phyloP scores from a whole-genome alignment of 192 early-diverging fungal species.

The Piromyces sp. region DNA sequence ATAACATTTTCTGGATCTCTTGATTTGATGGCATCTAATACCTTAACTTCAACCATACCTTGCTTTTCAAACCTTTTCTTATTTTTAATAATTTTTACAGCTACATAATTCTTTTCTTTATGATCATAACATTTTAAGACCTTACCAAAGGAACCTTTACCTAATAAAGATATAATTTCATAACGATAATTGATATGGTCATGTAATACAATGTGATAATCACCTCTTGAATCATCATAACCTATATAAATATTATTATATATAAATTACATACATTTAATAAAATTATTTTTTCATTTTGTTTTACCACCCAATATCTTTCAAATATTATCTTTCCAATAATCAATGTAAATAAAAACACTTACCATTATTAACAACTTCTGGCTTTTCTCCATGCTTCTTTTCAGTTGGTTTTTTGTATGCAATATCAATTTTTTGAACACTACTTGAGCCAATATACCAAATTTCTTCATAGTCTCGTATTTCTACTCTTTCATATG shows the following conservation, averaged over 20 bases:
- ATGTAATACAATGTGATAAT: slow-evolving; percentile 66
- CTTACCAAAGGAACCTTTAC: slow-evolving; percentile 91
- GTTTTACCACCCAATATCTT: too few relatives aligned
- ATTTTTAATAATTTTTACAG: slow-evolving; percentile 89
- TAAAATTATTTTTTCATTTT: too few relatives aligned
- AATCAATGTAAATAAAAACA: too few relatives aligned
- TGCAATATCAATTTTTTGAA: slow-evolving; percentile 33
- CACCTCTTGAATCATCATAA: slow-evolving; percentile 87
- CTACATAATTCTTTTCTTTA: slow-evolving; percentile 66
- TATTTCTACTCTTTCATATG: slow-evolving; percentile 78
- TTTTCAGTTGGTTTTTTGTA: slow-evolving; percentile 35
- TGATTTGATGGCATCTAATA: slow-evolving; percentile 62
- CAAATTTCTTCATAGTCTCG: slow-evolving; percentile 63
- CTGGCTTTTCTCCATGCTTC: slow-evolving; percentile 35
- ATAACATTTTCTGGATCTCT: slow-evolving; percentile 54
- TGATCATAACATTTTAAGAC: slow-evolving; percentile 89
- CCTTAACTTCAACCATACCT: slow-evolving; percentile 83
- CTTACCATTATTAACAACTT: slow-evolving; percentile 19
- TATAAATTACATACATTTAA: too few relatives aligned
- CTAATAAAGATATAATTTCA: slow-evolving; percentile 75
- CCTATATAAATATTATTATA: slow-evolving; percentile 4
- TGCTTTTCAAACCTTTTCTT: slow-evolving; percentile 93
- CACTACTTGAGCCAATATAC: slow-evolving; percentile 59
- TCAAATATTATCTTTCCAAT: too few relatives aligned
- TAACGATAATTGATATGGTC: slow-evolving; percentile 91